These are phyloP conservation scores for Capsella rubella DNA, from an alignment of 441 rosid genomes.

Conservation along the genomic window DNA sequence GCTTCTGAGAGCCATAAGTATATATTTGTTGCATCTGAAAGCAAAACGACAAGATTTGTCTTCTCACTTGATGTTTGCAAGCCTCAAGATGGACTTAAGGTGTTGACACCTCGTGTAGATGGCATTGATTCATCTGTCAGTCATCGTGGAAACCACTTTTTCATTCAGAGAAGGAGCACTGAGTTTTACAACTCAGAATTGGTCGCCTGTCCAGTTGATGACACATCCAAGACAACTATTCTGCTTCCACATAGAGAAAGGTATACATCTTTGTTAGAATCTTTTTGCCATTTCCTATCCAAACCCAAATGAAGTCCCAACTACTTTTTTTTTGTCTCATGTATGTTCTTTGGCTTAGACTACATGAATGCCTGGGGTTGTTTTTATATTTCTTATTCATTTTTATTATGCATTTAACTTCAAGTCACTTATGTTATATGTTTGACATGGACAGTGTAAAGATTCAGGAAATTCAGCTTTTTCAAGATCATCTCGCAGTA, in stretches of 20 bases:
- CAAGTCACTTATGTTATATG: conserved; percentile 5
- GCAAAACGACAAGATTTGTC: conserved; percentile 76
- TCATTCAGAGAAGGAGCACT: conserved; percentile 70
- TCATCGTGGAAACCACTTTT: conserved; percentile 89
- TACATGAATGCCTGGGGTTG: conserved; percentile 13
- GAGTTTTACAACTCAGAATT: conserved; percentile 84
- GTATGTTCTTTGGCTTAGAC: conserved; percentile 4
- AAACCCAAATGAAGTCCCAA: background rate
- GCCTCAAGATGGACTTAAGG: conserved; percentile 75
- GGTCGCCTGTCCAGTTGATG: conserved; percentile 69
- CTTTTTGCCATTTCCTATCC: conserved; percentile 10
- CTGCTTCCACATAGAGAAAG: conserved; percentile 88
- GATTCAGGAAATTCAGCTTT: conserved; percentile 76
- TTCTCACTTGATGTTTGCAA: conserved; percentile 69
- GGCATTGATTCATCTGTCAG: conserved; percentile 74
- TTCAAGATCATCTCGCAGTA: conserved; percentile 74
- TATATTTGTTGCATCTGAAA: conserved; percentile 74
- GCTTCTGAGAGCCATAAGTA: conserved; percentile 80
- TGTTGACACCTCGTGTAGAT: conserved; percentile 74
- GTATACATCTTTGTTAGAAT: conserved; percentile 44
- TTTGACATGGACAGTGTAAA: conserved; percentile 60
- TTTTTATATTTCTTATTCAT: conserved; percentile 1
- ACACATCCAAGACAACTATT: conserved; percentile 61
- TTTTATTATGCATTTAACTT: conserved; percentile 5
- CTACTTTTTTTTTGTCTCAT: background rate